Percentiles rank a stretch among this genome's conserved stretches.
Conservation (phyloP, 768 basidiomycete genomes). For the Phylloporus arenicola region DNA sequence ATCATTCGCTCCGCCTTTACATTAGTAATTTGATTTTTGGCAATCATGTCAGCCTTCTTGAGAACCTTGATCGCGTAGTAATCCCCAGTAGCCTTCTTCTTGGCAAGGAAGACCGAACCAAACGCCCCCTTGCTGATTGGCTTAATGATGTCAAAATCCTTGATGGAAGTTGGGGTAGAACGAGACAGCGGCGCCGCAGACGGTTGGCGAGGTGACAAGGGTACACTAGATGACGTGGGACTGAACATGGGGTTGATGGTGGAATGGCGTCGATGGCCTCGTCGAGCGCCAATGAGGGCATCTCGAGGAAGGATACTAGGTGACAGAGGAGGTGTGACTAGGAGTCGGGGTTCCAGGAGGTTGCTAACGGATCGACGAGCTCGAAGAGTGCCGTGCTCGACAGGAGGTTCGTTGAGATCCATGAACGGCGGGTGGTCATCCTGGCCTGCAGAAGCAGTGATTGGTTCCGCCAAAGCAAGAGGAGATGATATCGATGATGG, state of each 20-base stretch:
- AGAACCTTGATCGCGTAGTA: conserved; percentile 99
- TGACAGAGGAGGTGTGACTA: conserved; percentile 72
- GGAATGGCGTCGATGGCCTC: conserved; percentile 67
- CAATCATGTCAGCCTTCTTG: conserved; percentile 99
- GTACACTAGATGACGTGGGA: conserved; percentile 45
- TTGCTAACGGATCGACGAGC: conserved; percentile 63
- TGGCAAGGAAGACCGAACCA: conserved; percentile 95
- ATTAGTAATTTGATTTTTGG: conserved; percentile 99
- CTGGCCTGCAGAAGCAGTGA: conserved; percentile 60
- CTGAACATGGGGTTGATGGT: conserved; percentile 59
- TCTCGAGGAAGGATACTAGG: conserved; percentile 54
- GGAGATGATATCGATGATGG: conserved; percentile 88
- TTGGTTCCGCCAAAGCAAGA: conserved; percentile 78
- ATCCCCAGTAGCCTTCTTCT: conserved; percentile 97
- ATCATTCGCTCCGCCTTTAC: conserved; percentile 99
- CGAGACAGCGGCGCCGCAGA: conserved; percentile 73
- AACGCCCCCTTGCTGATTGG: conserved; percentile 99
- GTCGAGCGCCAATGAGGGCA: conserved; percentile 38
- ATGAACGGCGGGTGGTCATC: conserved; percentile 62
- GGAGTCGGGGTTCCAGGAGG: conserved; percentile 57
- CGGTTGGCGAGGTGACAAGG: conserved; percentile 84
- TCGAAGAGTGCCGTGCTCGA: conserved; percentile 42
- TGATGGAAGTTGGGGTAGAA: conserved; percentile 86
- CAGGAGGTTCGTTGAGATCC: conserved; percentile 52
- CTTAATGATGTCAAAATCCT: conserved; percentile 99